Percentiles rank a stretch among this genome's conserved stretches.
These are phyloP conservation scores for Rhazya stricta DNA, from an alignment of 257 asterid species.

Conservation along the genomic window DNA sequence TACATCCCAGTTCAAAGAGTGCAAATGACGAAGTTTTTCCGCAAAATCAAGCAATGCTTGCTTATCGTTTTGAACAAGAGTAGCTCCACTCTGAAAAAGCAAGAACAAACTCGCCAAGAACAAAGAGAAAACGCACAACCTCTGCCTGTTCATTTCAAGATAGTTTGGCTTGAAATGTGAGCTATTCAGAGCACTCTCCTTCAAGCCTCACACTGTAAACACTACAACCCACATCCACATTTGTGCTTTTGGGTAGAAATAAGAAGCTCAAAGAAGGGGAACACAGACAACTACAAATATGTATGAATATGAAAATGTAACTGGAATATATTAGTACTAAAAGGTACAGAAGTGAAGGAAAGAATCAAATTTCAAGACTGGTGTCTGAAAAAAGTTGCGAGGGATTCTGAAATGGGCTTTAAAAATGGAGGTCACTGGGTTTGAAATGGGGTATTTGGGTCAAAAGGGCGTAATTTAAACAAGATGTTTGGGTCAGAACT, in stretches of 20 bases:
- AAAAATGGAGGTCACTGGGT: conserved; percentile 36
- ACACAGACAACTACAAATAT: conserved; percentile 17
- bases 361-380: conserved; percentile 43
- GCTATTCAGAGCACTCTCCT: background rate
- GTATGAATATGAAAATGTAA: conserved; percentile 11
- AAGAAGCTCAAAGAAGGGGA: conserved; percentile 24
- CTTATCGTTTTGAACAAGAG: conserved; percentile 57
- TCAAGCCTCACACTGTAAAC: background rate
- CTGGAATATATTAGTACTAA: background rate
- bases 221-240: conserved; percentile 8
- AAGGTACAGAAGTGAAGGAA: conserved; percentile 23
- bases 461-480: conserved; percentile 31
- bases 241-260: conserved; percentile 5
- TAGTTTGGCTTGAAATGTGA: background rate
- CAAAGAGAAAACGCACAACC: conserved; percentile 24
- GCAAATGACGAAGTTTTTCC: conserved; percentile 43
- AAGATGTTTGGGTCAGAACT: conserved; percentile 26
- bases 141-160: conserved; percentile 49
- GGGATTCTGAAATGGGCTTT: conserved; percentile 45
- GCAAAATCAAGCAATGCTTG: conserved; percentile 70
- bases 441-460: conserved; percentile 44
- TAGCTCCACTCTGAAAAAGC: conserved; percentile 21
- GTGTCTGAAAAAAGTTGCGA: conserved; percentile 43
- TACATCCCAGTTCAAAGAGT: conserved; percentile 54
- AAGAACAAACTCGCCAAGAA: conserved; percentile 32